Evolutionary conservation across 2,329 filamentous ascomycete genomes (phyloP).

Genomic region (Furcasterigmium furcatum): DNA sequence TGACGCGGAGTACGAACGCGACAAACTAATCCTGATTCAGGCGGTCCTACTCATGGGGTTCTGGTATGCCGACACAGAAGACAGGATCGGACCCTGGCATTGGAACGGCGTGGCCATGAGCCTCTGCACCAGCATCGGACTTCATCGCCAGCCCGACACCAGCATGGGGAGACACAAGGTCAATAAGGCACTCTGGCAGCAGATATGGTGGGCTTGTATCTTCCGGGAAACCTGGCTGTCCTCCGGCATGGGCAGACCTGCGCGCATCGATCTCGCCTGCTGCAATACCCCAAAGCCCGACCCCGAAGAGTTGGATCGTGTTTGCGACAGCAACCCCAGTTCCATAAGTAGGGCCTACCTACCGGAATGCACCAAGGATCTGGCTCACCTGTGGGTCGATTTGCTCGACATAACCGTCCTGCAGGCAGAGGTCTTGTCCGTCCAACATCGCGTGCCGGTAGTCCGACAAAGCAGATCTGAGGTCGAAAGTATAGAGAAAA

Average conservation of each 20-base stretch:
- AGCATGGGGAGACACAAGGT: not conserved
- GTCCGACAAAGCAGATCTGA: no score
- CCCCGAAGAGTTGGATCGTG: no score
- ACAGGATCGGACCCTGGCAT: constrained; percentile 38
- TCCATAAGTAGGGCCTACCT: no score
- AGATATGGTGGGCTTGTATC: constrained; percentile 9
- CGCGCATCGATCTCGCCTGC: no score
- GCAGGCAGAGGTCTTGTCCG: no score
- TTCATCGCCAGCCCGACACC: constrained; percentile 26
- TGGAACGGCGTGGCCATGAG: constrained; percentile 41
- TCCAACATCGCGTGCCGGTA: no score
- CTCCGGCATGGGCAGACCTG: constrained; percentile 6
- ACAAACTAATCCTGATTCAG: constrained; percentile 36
- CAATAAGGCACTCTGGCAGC: constrained; percentile 7
- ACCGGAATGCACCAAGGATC: no score
- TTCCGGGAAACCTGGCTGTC: constrained; percentile 8
- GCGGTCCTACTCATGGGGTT: constrained; percentile 35
- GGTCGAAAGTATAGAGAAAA: no score
- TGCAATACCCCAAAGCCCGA: no score
- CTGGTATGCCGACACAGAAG: constrained; percentile 35
- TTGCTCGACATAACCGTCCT: no score
- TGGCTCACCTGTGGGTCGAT: no score
- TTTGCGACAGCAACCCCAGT: no score
- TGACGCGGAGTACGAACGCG: constrained; percentile 29
- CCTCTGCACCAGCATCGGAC: constrained; percentile 35